Evolutionary conservation across 208 protist genomes (phyloP).

Genomic region (Strigomonas culicis): DNA sequence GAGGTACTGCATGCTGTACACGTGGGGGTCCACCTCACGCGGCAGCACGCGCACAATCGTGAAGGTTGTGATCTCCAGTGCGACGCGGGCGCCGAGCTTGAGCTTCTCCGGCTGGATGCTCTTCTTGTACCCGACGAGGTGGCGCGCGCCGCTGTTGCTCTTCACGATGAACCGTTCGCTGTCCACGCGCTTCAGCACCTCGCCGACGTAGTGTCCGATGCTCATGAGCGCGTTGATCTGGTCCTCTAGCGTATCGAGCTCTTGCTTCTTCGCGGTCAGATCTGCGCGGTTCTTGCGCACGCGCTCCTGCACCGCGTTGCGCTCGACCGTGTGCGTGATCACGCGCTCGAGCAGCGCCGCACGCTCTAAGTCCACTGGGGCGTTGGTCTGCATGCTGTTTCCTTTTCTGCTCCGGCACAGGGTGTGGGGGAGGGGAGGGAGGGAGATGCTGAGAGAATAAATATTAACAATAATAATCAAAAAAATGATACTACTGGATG

Average conservation of each 20-base stretch:
- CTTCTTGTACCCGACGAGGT: conserved; percentile 97
- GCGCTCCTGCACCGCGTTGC: conserved; percentile 52
- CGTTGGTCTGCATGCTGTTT: conserved; percentile 56
- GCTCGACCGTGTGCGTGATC: conserved; percentile 50
- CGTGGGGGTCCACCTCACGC: conserved; percentile 98
- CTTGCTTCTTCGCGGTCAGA: conserved; percentile 71
- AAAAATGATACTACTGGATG: background rate
- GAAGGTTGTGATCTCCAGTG: conserved; percentile 99
- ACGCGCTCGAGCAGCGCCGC: conserved; percentile 45
- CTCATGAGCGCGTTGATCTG: conserved; percentile 98
- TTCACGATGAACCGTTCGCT: conserved; percentile 98
- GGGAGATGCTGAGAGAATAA: background rate
- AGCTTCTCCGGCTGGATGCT: conserved; percentile 94
- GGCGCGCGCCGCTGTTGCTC: conserved; percentile 97
- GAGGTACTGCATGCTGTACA: conserved; percentile 99
- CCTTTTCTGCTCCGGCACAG: conserved; percentile 3
- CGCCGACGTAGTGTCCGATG: conserved; percentile 98
- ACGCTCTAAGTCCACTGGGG: conserved; percentile 51
- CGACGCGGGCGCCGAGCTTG: conserved; percentile 95
- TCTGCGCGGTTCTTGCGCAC: conserved; percentile 38
- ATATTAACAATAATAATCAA: background rate
- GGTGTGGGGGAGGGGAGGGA: background rate
- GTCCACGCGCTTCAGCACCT: conserved; percentile 97
- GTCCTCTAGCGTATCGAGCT: conserved; percentile 96
- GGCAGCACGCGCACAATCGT: conserved; percentile 99